Conservation (phyloP, 140 eudicot genomes). For the Flaveria floridana region DNA sequence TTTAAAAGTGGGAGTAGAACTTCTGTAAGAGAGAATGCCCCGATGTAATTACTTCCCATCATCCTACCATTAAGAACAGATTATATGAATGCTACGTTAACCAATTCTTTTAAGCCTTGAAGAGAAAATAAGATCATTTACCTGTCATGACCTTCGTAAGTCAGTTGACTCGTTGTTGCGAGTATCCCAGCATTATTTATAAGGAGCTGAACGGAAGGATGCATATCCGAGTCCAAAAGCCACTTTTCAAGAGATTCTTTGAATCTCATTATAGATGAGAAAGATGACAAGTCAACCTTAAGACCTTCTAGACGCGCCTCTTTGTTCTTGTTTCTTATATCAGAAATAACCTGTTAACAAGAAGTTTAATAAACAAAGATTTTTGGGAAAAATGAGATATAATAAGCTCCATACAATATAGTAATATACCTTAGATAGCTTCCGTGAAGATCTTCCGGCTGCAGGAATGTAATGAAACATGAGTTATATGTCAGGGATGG, state of each 20-base stretch:
- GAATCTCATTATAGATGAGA: conserved; percentile 68
- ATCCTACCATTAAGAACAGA: conserved; percentile 49
- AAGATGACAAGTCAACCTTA: conserved; percentile 68
- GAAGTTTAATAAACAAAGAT: conserved; percentile 14
- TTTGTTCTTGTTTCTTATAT: conserved; percentile 46
- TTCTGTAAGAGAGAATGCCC: conserved; percentile 71
- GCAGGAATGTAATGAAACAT: conserved; percentile 44
- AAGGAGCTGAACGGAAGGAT: conserved; percentile 76
- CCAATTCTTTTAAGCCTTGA: background rate
- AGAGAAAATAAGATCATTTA: conserved; percentile 28
- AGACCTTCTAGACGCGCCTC: conserved; percentile 62
- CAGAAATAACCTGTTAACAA: conserved; percentile 49
- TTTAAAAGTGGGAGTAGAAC: conserved; percentile 67
- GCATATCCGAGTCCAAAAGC: conserved; percentile 72
- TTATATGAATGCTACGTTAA: background rate
- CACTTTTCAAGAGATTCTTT: conserved; percentile 60
- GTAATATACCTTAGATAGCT: conserved; percentile 64
- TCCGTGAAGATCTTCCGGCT: conserved; percentile 74
- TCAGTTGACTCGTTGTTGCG: conserved; percentile 67
- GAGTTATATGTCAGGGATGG: conserved; percentile 28
- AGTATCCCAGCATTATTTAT: conserved; percentile 95
- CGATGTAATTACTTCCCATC: conserved; percentile 87
- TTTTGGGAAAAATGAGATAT: background rate
- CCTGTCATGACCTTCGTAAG: conserved; percentile 68
- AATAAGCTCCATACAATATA: conserved; percentile 23